Evolutionary conservation across 2,329 filamentous ascomycete species (phyloP).

Genomic region (Mariannaea sp.): DNA sequence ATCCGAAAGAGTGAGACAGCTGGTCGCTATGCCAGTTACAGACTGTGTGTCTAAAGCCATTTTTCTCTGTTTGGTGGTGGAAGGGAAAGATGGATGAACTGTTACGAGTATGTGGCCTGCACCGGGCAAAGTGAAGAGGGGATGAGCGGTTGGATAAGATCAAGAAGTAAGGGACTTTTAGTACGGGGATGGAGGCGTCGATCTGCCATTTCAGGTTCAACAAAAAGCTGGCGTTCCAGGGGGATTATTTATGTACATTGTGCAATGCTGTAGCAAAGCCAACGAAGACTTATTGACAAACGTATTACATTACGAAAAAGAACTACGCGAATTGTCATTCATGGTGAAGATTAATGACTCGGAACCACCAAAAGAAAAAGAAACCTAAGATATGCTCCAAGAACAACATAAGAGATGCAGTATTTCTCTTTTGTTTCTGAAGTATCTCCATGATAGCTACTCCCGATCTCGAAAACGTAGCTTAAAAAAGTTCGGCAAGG

Average conservation of each 20-base stretch:
- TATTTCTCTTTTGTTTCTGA: too few relatives aligned
- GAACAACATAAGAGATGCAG: too few relatives aligned
- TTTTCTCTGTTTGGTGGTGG: background rate
- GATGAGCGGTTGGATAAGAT: conserved; percentile 20
- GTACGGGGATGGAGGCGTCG: conserved; percentile 37
- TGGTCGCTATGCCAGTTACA: conserved; percentile 94
- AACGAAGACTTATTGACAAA: conserved; percentile 26
- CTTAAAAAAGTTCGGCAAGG: too few relatives aligned
- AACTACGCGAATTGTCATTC: background rate
- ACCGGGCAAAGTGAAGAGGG: background rate
- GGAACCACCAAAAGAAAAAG: too few relatives aligned
- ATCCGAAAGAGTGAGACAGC: conserved; percentile 95
- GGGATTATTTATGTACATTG: conserved; percentile 38
- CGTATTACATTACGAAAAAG: background rate
- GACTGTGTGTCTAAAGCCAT: conserved; percentile 62
- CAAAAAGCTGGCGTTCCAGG: conserved; percentile 39
- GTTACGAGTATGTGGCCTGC: conserved; percentile 2
- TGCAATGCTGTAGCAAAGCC: conserved; percentile 35
- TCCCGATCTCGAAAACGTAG: too few relatives aligned
- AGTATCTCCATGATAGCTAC: too few relatives aligned
- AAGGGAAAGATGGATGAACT: background rate
- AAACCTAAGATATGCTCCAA: too few relatives aligned
- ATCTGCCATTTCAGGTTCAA: conserved; percentile 38
- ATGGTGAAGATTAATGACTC: too few relatives aligned
- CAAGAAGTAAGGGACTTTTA: conserved; percentile 23